A percentile compares a stretch with the other conserved stretches of the same genome.
Conservation (phyloP, 2,329 filamentous ascomycete genomes). For the Exophiala sp. region DNA sequence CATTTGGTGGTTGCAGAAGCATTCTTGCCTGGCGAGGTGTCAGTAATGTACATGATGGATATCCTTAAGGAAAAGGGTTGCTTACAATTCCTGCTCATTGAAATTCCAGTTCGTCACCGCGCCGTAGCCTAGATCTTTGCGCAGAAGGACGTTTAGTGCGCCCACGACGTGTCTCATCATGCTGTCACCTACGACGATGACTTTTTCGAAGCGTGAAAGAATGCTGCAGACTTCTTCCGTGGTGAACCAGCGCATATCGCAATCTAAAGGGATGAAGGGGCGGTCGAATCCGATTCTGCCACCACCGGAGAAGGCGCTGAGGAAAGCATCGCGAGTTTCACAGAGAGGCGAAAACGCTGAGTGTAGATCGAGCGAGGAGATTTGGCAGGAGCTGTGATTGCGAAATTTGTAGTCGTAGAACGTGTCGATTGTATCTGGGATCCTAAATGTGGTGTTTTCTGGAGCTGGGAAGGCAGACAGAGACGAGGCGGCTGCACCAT, state of each 20-base stretch:
- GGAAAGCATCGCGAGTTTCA: conserved; percentile 34
- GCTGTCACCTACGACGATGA: conserved; percentile 48
- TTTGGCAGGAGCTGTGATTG: conserved; percentile 37
- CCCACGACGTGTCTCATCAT: conserved; percentile 50
- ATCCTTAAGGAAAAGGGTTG: no score
- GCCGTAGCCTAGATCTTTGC: conserved; percentile 48
- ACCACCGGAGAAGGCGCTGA: conserved; percentile 43
- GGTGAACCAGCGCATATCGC: conserved; percentile 49
- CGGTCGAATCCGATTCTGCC: conserved; percentile 46
- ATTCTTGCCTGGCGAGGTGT: conserved; percentile 35
- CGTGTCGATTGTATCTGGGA: conserved; percentile 35
- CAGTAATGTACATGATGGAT: not conserved
- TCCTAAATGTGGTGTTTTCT: conserved; percentile 30
- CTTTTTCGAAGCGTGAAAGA: conserved; percentile 45
- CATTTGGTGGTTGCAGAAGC: conserved; percentile 51
- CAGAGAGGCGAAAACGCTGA: conserved; percentile 39
- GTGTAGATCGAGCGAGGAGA: conserved; percentile 47
- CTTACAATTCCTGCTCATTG: conserved; percentile 40
- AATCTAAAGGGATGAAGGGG: conserved; percentile 45
- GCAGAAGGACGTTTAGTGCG: conserved; percentile 45
- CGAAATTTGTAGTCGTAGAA: conserved; percentile 44
- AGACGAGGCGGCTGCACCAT: not conserved
- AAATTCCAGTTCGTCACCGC: conserved; percentile 52
- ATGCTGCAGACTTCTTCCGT: conserved; percentile 48
- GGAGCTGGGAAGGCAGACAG: conserved; percentile 27